Percentiles rank a stretch among this genome's conserved stretches.
Conservation (phyloP, 2,329 filamentous ascomycete species). For the Talaromyces sp. region DNA sequence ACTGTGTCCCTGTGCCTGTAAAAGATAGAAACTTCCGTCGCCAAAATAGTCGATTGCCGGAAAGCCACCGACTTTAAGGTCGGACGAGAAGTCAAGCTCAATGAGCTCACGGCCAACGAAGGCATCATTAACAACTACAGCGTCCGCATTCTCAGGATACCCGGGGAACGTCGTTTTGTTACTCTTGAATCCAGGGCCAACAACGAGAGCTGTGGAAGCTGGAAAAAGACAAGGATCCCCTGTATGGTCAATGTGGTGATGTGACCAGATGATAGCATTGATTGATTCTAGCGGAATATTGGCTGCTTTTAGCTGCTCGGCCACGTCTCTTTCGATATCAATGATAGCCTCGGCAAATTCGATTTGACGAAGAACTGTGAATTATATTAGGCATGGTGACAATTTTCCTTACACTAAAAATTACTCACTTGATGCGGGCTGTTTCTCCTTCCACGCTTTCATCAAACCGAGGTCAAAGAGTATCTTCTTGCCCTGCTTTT, state of each 20-base stretch:
- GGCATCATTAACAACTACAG: constrained; percentile 22
- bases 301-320: constrained; percentile 26
- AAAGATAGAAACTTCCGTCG: constrained; percentile 56
- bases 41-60: constrained; percentile 50
- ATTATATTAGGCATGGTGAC: neutral
- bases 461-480: constrained; percentile 34
- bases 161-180: constrained; percentile 20
- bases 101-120: constrained; percentile 20
- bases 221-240: constrained; percentile 28
- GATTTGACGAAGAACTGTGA: constrained; percentile 2
- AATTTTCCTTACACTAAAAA: constrained; percentile 16
- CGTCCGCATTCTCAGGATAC: constrained; percentile 24
- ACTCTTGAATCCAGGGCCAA: constrained; percentile 25
- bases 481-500: constrained; percentile 18
- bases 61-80: constrained; percentile 33
- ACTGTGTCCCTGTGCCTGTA: constrained; percentile 26
- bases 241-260: constrained; percentile 32
- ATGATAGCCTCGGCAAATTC: neutral
- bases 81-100: constrained; percentile 22
- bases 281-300: constrained; percentile 22
- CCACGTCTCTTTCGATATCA: constrained; percentile 23
- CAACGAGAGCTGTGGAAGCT: constrained; percentile 23
- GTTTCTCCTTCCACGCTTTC: constrained; percentile 29
- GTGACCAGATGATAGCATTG: constrained; percentile 29
- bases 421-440: constrained; percentile 23